Percentiles rank a stretch among this genome's conserved stretches.
These are phyloP conservation scores for Rhodamnia argentea DNA, from an alignment of 345 rosid species.

Conservation along the genomic window DNA sequence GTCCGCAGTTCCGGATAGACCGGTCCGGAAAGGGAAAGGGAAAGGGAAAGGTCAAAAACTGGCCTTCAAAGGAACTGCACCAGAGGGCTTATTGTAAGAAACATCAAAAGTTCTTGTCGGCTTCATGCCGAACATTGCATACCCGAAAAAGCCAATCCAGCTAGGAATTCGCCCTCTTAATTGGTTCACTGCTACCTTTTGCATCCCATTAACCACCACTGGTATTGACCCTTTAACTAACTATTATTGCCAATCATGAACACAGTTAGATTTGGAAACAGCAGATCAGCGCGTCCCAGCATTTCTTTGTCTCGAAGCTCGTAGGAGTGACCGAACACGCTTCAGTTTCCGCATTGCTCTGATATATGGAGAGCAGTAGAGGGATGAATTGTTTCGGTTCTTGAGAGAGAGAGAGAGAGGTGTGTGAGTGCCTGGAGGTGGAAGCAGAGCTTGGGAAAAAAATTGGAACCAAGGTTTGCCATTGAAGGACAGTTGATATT, in stretches of 20 bases:
- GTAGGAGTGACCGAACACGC: background rate
- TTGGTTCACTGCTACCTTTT: slow-evolving; percentile 2
- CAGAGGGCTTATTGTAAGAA: slow-evolving; percentile 10
- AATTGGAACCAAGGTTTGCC: slow-evolving; percentile 3
- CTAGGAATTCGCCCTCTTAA: slow-evolving; percentile 3
- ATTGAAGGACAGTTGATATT: slow-evolving; percentile 18
- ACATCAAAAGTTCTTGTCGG: slow-evolving; percentile 2
- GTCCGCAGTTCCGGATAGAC: background rate
- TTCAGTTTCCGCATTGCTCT: slow-evolving; percentile 9
- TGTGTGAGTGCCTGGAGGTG: slow-evolving; percentile 8
- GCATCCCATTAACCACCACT: slow-evolving; percentile 3
- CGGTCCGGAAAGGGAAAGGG: no score
- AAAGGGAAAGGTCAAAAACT: background rate
- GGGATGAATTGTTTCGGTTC: background rate
- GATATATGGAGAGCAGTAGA: slow-evolving; percentile 5
- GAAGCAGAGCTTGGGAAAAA: slow-evolving; percentile 2
- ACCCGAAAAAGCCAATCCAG: slow-evolving; percentile 1
- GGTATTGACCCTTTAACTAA: slow-evolving; percentile 9
- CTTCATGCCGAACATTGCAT: slow-evolving; percentile 1
- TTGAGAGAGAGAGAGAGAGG: slow-evolving; percentile 5
- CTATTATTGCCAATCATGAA: background rate
- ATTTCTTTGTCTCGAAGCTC: background rate
- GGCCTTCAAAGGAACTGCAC: slow-evolving; percentile 13
- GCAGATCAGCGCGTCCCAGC: background rate
- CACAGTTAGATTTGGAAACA: slow-evolving; percentile 3